Base-by-base conservation (phyloP, 2,329 filamentous ascomycete species). In the Fusarium newnesense region DNA sequence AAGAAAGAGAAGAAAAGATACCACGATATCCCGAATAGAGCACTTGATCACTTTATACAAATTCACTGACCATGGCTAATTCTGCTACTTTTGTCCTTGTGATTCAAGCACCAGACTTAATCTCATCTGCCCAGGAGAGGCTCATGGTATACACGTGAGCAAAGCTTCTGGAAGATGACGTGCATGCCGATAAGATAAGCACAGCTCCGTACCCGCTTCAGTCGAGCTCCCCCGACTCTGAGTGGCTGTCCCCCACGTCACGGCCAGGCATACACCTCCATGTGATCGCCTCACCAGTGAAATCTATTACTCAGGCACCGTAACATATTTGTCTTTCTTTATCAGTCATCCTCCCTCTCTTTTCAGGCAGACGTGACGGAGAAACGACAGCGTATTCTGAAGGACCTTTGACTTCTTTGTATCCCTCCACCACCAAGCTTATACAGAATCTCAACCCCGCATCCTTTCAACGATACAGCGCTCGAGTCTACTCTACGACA, bases 261-360 rank as follows among this genome's bases (percentile, higher is more conserved):
- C 34, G 42, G 50, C 75, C 59, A 56, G 64, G 49, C 62, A 77
- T 64, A 67, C 70, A 60, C 71, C 70, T 66, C 74, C 79, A 79
- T 80, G 79, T 80, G 79, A 80, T 79, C 70, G 77, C 60, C 65
- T 77, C 73, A 72, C 60, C 75, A 63, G 63, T 53, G 64, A 72
- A 60, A 47, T 72, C 62, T 39, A 64, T 58, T 64, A 58, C 66
- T 65, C 52, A 59, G 67, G 66, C 26, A 67, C 59, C 8, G 37
- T 44, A 26, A 53, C 43, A 37, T 26, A 43, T 59, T 57, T 57
- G 58, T 46, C 34, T 46, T 21, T 21, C 34, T 57, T n/a, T 13
- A 71, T 74, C 71, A 68, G 58, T 74, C 58, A 64, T 72, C 50
- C 43, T 18, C 24, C 46, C 24, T 11, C 37, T 40, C n/a, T 42